A percentile compares a stretch with the other conserved stretches of the same genome.
These are phyloP conservation scores for Sclerotinia subarctica DNA, from an alignment of 2,329 filamentous ascomycete genomes.

Conservation along the genomic window DNA sequence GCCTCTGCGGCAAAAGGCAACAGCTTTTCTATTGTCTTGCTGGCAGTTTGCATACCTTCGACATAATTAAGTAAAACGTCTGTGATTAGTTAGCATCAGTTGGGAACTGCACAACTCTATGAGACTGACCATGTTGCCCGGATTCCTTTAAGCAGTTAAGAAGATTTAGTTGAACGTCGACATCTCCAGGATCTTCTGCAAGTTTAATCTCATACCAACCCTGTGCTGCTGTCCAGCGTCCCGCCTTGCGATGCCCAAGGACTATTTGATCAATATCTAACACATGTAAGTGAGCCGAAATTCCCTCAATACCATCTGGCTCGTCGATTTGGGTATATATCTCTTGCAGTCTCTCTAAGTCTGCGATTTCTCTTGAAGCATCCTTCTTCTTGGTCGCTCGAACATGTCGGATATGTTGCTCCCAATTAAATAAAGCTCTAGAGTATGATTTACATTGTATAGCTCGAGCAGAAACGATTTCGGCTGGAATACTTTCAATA, in stretches of 20 bases:
- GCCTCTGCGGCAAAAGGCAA: constrained; percentile 87
- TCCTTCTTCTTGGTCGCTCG: constrained; percentile 25
- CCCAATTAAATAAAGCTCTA: constrained; percentile 88
- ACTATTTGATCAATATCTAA: constrained; percentile 94
- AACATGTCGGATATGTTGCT: constrained; percentile 73
- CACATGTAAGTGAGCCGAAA: constrained; percentile 80
- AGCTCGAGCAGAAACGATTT: constrained; percentile 75
- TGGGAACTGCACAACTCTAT: neutral
- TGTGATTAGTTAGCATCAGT: constrained; percentile 39
- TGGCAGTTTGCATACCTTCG: constrained; percentile 62
- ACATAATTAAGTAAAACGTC: constrained; percentile 85
- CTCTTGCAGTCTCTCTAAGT: constrained; percentile 78
- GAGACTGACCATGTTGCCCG: constrained; percentile 76
- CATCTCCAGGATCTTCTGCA: constrained; percentile 71
- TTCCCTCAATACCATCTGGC: constrained; percentile 91
- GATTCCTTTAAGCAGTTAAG: constrained; percentile 88
- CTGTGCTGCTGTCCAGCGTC: constrained; percentile 89
- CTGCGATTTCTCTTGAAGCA: constrained; percentile 51
- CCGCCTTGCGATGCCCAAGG: constrained; percentile 86
- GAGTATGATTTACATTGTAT: constrained; percentile 94
- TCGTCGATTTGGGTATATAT: constrained; percentile 98
- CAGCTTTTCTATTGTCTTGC: constrained; percentile 56
- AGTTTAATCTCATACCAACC: constrained; percentile 96
- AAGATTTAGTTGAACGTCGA: constrained; percentile 76
- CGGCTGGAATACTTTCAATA: constrained; percentile 64